Evolutionary conservation across 1,284 basidiomycete genomes (phyloP), one percentile per base, ranked within the genome.

Genomic region (Meira nashicola): DNA sequence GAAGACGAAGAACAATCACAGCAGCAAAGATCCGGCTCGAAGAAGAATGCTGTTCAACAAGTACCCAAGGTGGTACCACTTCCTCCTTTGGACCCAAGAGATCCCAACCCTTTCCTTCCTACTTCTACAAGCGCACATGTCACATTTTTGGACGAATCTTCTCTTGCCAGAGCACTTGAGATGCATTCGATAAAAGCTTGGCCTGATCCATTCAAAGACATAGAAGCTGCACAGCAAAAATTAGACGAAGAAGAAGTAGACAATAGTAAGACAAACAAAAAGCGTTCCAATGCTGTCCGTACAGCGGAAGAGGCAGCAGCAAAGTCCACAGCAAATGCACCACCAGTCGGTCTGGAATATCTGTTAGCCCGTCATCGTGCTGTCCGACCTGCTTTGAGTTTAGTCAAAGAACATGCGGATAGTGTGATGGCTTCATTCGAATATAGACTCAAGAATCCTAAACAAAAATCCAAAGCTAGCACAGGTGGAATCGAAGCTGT

Each of bases 361-460:
- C 59, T 77, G 23, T 49, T 77, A 12, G 59, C 56, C 1, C 54
- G 60, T 39, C 60, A 71, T 57, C 19, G 54, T 2, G 38, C 55
- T 40, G 64, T 57, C 21, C 67, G 73, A 2, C 76, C 76, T 6
- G 12, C 63, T 0, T 63, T 68, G 1, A 53, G 55, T 1, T 6
- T 33, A 12, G 63, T 77, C 43, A 63, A 66, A 47, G 37, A 57
- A 3, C 68, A 66, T 53, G 63, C 67, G 17, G 72, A 75, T 51
- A 61, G 66, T 1, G 48, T 55, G 37, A 66, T 76, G 21, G 58
- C 63, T 7, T 67, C 66, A 17, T 71, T 71, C 58, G 46, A 61
- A 19, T 76, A 66, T 63, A 63, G 72, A 17, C 60, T 61, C 2
- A 59, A 62, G n/a, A 61, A 76, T 56, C 76, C 74, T 39, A 60